Base-by-base conservation (phyloP, 768 basidiomycete genomes). In the Amanita muscaria region DNA sequence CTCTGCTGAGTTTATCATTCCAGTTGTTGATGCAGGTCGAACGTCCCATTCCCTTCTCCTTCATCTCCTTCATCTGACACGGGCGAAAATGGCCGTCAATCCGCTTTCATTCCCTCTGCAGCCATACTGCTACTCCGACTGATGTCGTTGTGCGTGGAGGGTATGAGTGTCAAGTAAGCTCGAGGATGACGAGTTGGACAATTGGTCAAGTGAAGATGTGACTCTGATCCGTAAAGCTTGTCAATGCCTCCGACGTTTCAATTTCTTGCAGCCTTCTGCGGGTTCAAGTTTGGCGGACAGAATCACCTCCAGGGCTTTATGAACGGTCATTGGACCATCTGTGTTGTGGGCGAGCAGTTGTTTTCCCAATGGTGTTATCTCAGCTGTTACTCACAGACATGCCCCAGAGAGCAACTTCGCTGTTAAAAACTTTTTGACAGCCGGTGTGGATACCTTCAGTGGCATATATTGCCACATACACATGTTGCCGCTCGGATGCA, bases 291-390 rank as follows among this genome's bases (percentile, higher is more conserved):
- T 86, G 7, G 64, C 75, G 0, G 72, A 76, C 68, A 21, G 83
- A 85, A 33, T 72, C 66, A 1, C 80, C 83, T 30, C 84, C 83
- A 1, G 80, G 79, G 25, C 69, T 84, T 21, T 89, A 88, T 48
- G 90, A 94, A 52, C 87, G 91, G 50, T 73, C 83, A 0, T 62
- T 93, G 1, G 91, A 94, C 59, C 68, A 89, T 6, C 59, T 92
- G 3, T 64, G 91, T 33, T 87, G 86, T 5, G 88, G 90, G 0
- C 70, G 79, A 46, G 66, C 76, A 1, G 76, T 91, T 44, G 1
- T 9, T 42, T 14, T 24, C 14, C 19, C 38, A 14, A 9, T 47
- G 15, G 40, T 16, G 15, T n/a, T 5, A 18, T 25, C 23, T 5
- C 31, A n/a, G 29, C 27, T 19, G 23, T 29, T 42, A n/a, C n/a